Evolutionary conservation across 495 filamentous ascomycete species (phyloP), one percentile per base, ranked within the genome.

Genomic region (Annulohypoxylon moriforme): DNA sequence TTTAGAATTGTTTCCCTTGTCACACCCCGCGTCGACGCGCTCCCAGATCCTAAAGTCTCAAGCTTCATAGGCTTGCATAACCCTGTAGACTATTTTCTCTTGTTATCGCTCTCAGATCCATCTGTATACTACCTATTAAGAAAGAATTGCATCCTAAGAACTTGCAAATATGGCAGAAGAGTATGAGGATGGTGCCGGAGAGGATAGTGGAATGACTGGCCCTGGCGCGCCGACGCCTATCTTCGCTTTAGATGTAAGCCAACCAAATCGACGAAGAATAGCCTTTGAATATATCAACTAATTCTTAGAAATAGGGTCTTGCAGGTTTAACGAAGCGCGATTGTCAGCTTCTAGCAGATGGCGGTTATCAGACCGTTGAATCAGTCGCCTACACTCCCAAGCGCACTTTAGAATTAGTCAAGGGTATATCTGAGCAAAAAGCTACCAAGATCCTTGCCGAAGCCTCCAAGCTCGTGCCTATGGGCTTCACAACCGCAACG

Each of bases 401-500:
- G 70, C 88, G 94, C 74, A 79, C 91, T 31, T 81, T 99, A 10
- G 94, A 98, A 74, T 93, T 95, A 71, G 94, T 99, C 76, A 98
- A 98, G 79, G 95, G 95, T 64, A 97, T 99, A 40, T 98, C 96
- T 11, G 94, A 97, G 79, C 90, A 94, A 73, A 99, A 99, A 77
- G 96, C 96, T 3, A 89, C 87, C 20, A 98, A 98, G 77, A 88
- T 99, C n/a, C 85, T 99, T 14, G 89, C 89, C 7, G 96, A 98
- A 84, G 96, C 95, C 24, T 93, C 94, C 14, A 98, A 97, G 79
- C 86, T 98, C 40, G 96, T 99, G 0, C 96, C 96, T 0, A 97
- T 99, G 93, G 96, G 96, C 9, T 99, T 99, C 77, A 99, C 96
- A 6, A 99, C 96, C 0, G 96, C 96, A n/a, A 99, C 96, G 0